Evolutionary conservation across 2,329 filamentous ascomycete genomes (phyloP).

Genomic region (Xylariaceae sp.): DNA sequence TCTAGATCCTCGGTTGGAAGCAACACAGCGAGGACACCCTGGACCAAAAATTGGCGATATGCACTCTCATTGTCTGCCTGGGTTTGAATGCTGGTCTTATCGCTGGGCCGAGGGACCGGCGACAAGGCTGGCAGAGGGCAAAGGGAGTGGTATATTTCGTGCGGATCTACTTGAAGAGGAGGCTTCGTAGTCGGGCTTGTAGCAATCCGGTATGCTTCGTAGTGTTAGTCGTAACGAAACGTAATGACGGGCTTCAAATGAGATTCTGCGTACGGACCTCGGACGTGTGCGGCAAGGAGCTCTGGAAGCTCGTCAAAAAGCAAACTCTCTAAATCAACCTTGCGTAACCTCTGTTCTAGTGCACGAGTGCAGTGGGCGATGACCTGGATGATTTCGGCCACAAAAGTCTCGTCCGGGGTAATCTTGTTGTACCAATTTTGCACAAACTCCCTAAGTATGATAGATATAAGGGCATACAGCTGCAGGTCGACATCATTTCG

Average conservation of each 20-base stretch:
- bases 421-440: constrained; percentile 93
- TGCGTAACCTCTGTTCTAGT: constrained; percentile 83
- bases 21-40: constrained; percentile 80
- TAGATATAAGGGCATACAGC: constrained; percentile 89
- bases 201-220: constrained; percentile 74
- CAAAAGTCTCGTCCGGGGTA: constrained; percentile 86
- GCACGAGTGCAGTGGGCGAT: constrained; percentile 91
- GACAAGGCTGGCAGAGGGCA: constrained; percentile 81
- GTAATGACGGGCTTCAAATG: not conserved
- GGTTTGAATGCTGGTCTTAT: constrained; percentile 57
- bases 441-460: constrained; percentile 89
- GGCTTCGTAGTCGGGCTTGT: constrained; percentile 63
- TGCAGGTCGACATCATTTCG: constrained; percentile 93
- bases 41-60: constrained; percentile 88
- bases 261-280: constrained; percentile 60
- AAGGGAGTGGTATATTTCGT: constrained; percentile 81
- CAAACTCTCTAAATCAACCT: constrained; percentile 82
- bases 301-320: constrained; percentile 87
- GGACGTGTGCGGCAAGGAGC: constrained; percentile 79
- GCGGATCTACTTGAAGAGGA: constrained; percentile 67
- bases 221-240: constrained; percentile 19
- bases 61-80: constrained; percentile 79
- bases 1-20: constrained; percentile 92
- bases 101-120: constrained; percentile 70
- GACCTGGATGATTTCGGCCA: constrained; percentile 85